Evolutionary conservation across 1,284 basidiomycete species (phyloP), one percentile per base, ranked within the genome.

Genomic region (Fistulina hepatica): DNA sequence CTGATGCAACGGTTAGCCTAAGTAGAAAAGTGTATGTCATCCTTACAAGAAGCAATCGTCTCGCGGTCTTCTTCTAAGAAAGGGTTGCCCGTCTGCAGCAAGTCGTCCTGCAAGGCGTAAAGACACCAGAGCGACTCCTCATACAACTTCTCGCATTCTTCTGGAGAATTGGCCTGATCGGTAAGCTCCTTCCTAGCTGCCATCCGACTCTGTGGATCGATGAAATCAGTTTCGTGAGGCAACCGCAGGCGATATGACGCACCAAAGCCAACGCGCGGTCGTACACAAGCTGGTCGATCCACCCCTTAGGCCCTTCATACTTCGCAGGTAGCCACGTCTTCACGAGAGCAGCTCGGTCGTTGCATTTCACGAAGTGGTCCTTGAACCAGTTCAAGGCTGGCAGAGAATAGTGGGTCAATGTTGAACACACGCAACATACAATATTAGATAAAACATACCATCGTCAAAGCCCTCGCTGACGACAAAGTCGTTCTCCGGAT

Each of bases 81-180:
- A 1, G 80, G 77, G 46, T 84, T 88, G 10, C 77, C 82, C 4
- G 75, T 78, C 52, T 92, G 84, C 49, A 97, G 67, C 3, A 85
- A 69, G 44, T 93, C 86, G 54, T 98, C 94, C 51, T 94, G 79
- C 5, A 97, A 67, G 0, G 90, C 84, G 47, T 88, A 85, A 19
- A 98, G 65, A 54, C 93, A 84, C 83, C 89, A 94, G 13, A 95
- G 60, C 0, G 91, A 90, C 45, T 90, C 90, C 54, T 97, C 93
- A 60, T 98, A 98, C 24, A 93, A 70, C 52, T 84, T 81, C 61
- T 95, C 84, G 54, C 92, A 95, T 48, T 85, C 81, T 46, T 91
- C 84, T 15, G 78, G 77, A 6, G 64, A 63, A n/a, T 58, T 60
- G 20, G 76, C 78, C 49, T 88, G 81, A 48, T 90, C 85, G 16